Evolutionary conservation across 2,329 filamentous ascomycete species (phyloP).

Genomic region (Pestalotiopsis sp.): DNA sequence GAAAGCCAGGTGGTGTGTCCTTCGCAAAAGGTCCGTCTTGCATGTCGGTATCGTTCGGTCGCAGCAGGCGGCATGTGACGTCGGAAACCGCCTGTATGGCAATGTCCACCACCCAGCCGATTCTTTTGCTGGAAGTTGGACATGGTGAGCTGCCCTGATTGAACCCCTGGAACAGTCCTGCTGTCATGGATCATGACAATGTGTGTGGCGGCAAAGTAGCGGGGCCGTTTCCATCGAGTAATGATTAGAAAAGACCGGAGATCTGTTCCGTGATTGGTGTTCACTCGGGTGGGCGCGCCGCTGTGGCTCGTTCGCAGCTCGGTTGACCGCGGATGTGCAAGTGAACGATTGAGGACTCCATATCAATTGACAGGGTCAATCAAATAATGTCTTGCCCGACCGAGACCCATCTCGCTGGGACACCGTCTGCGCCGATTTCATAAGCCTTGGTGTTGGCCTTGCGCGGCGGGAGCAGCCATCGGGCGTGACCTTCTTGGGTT

Average conservation of each 20-base stretch:
- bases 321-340: conserved; percentile 5
- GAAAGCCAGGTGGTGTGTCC: not conserved
- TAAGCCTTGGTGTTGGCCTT: conserved; percentile 56
- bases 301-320: not conserved
- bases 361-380: not conserved
- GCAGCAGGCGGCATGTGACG: not conserved
- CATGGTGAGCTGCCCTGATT: not conserved
- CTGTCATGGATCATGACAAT: not conserved
- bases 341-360: not conserved
- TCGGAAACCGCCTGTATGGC: not conserved
- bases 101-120: not conserved
- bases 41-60: not conserved
- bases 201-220: not conserved
- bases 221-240: conserved; percentile 10
- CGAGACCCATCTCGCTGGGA: conserved; percentile 62
- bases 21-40: not conserved
- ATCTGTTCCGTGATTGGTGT: not conserved
- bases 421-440: conserved; percentile 58
- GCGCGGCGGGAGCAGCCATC: conserved; percentile 69
- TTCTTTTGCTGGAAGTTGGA: not conserved
- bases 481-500: conserved; percentile 66
- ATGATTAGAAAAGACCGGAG: not conserved
- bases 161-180: not conserved
- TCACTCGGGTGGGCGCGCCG: not conserved
- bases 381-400: conserved; percentile 23